Percentiles rank a stretch among this genome's conserved stretches.
Evolutionary conservation across 2,329 filamentous ascomycete genomes (phyloP).

Genomic region (Talaromyces sp.): DNA sequence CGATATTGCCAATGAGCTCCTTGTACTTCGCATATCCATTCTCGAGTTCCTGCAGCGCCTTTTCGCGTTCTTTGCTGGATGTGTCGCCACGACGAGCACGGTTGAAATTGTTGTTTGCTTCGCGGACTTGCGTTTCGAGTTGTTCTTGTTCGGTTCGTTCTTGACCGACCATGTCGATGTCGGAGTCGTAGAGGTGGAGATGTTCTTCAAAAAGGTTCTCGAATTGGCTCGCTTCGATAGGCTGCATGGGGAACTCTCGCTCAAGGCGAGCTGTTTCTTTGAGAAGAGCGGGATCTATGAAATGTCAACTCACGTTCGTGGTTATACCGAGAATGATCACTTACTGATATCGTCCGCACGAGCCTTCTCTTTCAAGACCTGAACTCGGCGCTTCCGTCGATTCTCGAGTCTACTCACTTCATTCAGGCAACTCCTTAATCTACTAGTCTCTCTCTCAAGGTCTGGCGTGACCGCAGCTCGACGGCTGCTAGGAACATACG

Average conservation of each 20-base stretch:
- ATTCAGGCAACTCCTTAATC: conserved; percentile 74
- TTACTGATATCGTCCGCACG: conserved; percentile 80
- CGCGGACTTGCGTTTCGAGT: conserved; percentile 63
- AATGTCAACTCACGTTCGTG: neutral
- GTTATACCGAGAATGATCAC: conserved; percentile 23
- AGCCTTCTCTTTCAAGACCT: conserved; percentile 72
- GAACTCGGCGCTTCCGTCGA: conserved; percentile 72
- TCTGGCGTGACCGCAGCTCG: conserved; percentile 73
- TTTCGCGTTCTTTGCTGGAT: conserved; percentile 70
- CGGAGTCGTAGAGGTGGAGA: conserved; percentile 74
- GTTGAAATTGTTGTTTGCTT: conserved; percentile 75
- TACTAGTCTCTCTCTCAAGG: conserved; percentile 73
- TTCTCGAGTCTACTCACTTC: conserved; percentile 81
- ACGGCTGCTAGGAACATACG: conserved; percentile 83
- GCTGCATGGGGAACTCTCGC: conserved; percentile 77
- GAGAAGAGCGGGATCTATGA: conserved; percentile 66
- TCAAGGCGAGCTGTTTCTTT: conserved; percentile 80
- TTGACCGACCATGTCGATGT: conserved; percentile 65
- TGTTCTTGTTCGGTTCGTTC: conserved; percentile 75
- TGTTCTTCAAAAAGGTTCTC: conserved; percentile 84
- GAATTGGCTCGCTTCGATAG: conserved; percentile 83
- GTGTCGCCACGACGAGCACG: conserved; percentile 65
- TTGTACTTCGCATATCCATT: conserved; percentile 95
- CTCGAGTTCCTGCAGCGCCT: conserved; percentile 81
- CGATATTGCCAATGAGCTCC: conserved; percentile 86